Evolutionary conservation across 257 asterid species (phyloP), one percentile per base, ranked within the genome.

Genomic region (Solanum peruvianum): DNA sequence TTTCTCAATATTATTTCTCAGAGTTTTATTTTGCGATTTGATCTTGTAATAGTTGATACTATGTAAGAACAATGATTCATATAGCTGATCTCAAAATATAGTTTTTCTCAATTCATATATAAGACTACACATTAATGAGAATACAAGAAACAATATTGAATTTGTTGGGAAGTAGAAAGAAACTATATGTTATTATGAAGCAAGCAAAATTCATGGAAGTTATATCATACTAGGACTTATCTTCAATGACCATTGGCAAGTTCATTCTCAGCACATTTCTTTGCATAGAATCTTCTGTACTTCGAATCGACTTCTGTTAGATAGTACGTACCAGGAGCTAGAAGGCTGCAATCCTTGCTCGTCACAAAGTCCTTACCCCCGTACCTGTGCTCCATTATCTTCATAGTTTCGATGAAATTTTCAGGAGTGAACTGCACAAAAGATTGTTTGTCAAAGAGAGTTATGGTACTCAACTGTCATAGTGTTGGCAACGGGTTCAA

Each of bases 321-420:
- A 78, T 94, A 97, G 91, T 92, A 96, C 2, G 99, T 92, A 58
- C 98, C 99, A 0, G 97, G 96, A 42, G 98, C 94, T 80, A 97
- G 95, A 89, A 94, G 98, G 88, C 99, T 97, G 21, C 92, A 90
- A 85, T 97, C 99, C 89, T 96, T 96, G 95, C 87, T 94, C 1
- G 99, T 96, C 85, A 93, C 91, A 21, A 93, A 95, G 91, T 93
- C 98, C 87, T 97, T 97, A 82, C 92, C 98, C 29, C 99, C 99
- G n/a, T 97, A 97, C 87, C 99, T 94, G 86, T 95, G 98, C 98
- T 97, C 99, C 99, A 97, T 97, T 87, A 97, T 73, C 88, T 96
- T 92, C 99, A 97, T 93, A 4, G 86, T 90, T 62, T 96, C 95
- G 78, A 93, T 98, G 35, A 97, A 97, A 90, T 96, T 93, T 86